Conservation (phyloP, 2,329 filamentous ascomycete genomes). For the Monosporascus sp. region DNA sequence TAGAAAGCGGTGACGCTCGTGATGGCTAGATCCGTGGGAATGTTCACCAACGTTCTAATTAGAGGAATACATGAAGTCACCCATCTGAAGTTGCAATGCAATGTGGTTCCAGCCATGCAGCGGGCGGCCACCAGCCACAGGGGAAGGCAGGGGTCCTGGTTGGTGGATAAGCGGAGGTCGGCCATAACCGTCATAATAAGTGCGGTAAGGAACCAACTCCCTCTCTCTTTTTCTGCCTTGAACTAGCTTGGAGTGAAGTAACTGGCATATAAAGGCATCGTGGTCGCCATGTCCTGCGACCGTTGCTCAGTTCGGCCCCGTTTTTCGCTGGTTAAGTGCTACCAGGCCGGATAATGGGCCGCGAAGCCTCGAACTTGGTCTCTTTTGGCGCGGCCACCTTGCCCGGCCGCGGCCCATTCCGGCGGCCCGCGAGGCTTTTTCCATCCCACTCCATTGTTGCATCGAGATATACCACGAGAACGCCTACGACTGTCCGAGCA, state of each 20-base stretch:
- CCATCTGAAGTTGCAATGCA: slow-evolving; percentile 4
- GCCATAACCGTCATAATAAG: slow-evolving; percentile 10
- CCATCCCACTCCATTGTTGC: slow-evolving; percentile 7
- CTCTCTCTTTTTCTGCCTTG: slow-evolving; percentile 18
- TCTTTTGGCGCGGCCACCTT: slow-evolving; percentile 15
- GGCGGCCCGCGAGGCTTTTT: slow-evolving; percentile 23
- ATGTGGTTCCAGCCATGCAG: slow-evolving; percentile 2
- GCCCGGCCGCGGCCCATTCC: slow-evolving; percentile 19
- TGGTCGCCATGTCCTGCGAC: slow-evolving; percentile 19
- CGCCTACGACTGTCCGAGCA: slow-evolving; percentile 10
- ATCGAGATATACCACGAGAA: slow-evolving; percentile 19
- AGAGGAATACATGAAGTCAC: background rate
- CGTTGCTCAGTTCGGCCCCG: slow-evolving; percentile 7
- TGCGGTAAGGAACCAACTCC: slow-evolving; percentile 11
- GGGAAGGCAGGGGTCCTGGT: slow-evolving; percentile 14
- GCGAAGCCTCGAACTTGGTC: slow-evolving; percentile 23
- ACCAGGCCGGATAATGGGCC: slow-evolving; percentile 20
- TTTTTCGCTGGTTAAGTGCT: slow-evolving; percentile 10
- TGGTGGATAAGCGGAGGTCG: slow-evolving; percentile 19
- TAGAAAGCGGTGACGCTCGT: slow-evolving; percentile 7
- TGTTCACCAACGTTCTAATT: background rate
- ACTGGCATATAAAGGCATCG: slow-evolving; percentile 24
- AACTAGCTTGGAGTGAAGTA: slow-evolving; percentile 5
- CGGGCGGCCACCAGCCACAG: slow-evolving; percentile 14
- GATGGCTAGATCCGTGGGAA: background rate